A percentile compares a stretch with the other conserved stretches of the same genome.
phyloP scores from a whole-genome alignment of 192 early-diverging fungal genomes.

The Rhizophagus clarus region DNA sequence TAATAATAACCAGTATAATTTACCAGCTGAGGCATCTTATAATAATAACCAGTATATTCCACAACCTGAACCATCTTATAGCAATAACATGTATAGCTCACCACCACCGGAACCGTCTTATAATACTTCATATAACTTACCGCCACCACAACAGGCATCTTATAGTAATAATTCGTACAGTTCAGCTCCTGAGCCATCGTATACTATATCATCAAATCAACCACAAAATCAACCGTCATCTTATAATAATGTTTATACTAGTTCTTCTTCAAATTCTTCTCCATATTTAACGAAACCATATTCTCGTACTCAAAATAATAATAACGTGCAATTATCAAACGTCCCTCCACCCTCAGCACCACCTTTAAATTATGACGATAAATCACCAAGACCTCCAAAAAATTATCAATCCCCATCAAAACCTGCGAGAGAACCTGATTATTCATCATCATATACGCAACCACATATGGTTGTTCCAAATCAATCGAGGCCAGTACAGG shows the following conservation, averaged over 20 bases:
- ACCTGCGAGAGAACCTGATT: neutral
- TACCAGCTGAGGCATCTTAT: neutral
- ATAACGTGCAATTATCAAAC: neutral
- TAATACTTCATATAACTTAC: neutral
- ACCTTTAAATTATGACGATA: neutral
- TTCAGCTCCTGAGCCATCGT: neutral
- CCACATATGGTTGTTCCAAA: neutral
- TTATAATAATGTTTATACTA: slow-evolving; percentile 1
- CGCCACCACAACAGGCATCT: neutral
- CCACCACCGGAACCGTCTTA: neutral
- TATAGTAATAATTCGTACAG: neutral
- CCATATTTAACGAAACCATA: neutral
- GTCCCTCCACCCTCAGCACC: neutral
- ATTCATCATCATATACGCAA: neutral
- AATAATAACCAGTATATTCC: too few species aligned
- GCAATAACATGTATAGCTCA: neutral
- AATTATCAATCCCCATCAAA: neutral
- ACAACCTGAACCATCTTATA: neutral
- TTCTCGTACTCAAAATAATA: neutral
- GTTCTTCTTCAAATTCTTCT: neutral
- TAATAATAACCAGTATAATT: neutral
- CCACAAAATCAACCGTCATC: neutral
- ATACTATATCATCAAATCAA: neutral
- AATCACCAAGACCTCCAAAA: slow-evolving; percentile 1
- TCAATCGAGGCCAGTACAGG: neutral